Percentiles rank a stretch among this genome's conserved stretches.
Evolutionary conservation across 2,329 filamentous ascomycete genomes (phyloP).

Genomic region (Apiospora phragmitis): DNA sequence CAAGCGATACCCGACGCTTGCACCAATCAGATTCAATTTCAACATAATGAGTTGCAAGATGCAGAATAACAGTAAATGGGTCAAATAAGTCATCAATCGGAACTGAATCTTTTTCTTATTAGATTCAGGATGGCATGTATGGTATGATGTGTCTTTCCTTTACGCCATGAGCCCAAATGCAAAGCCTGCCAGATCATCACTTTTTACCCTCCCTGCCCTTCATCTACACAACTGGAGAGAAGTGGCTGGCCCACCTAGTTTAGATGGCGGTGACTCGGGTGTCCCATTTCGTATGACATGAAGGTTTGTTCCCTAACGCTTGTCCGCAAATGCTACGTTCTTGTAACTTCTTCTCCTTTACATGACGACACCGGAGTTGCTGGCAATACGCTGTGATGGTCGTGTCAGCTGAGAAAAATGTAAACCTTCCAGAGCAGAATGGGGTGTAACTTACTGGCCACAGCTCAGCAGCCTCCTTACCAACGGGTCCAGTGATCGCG

Average conservation of each 20-base stretch:
- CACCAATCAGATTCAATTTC: not conserved
- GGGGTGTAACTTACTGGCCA: constrained; percentile 76
- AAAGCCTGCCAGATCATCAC: constrained; percentile 48
- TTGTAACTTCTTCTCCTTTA: constrained; percentile 56
- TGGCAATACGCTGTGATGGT: constrained; percentile 84
- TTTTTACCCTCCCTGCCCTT: constrained; percentile 13
- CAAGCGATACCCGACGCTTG: not conserved
- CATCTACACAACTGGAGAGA: constrained; percentile 18
- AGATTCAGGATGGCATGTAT: constrained; percentile 49
- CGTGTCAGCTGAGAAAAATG: constrained; percentile 9
- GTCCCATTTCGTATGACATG: constrained; percentile 27
- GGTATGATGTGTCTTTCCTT: constrained; percentile 51
- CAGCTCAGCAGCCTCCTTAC: constrained; percentile 99
- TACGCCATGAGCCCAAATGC: constrained; percentile 55
- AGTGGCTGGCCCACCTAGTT: constrained; percentile 22
- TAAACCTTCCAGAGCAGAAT: not conserved
- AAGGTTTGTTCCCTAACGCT: constrained; percentile 8
- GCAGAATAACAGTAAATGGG: not conserved
- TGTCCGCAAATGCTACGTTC: constrained; percentile 4
- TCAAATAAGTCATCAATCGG: constrained; percentile 17
- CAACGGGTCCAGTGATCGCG: constrained; percentile 97
- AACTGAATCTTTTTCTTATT: constrained; percentile 32
- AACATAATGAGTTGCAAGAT: too few relatives aligned
- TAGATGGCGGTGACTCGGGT: constrained; percentile 14
- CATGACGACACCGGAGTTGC: constrained; percentile 99